A percentile compares a stretch with the other conserved stretches of the same genome.
Conservation (phyloP, 257 asterid genomes). For the Asclepias syriaca region DNA sequence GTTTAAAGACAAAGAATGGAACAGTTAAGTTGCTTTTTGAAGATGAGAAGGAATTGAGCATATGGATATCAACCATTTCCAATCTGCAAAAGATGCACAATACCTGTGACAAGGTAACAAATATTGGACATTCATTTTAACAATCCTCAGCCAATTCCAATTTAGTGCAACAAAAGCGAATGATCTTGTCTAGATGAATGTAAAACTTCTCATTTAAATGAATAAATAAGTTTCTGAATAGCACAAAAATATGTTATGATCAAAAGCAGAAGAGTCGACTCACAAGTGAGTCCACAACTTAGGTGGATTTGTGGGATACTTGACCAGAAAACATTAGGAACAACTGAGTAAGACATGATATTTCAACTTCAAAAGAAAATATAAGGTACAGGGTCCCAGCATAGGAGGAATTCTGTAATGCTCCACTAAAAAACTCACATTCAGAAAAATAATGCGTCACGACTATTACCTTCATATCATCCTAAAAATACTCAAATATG, state of each 20-base stretch:
- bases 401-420: not conserved
- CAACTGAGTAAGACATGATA: not conserved
- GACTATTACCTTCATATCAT: not conserved
- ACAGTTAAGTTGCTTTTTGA: slow-evolving; percentile 44
- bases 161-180: not conserved
- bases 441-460: not conserved
- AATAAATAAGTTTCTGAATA: not conserved
- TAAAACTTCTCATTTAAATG: not conserved
- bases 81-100: slow-evolving; percentile 36
- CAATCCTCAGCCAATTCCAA: not conserved
- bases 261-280: not conserved
- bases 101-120: slow-evolving; percentile 7
- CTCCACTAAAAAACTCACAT: not conserved
- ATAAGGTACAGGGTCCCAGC: too few relatives aligned
- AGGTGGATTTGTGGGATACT: not conserved
- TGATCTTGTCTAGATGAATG: not conserved
- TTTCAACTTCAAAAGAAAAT: not conserved
- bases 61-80: slow-evolving; percentile 52
- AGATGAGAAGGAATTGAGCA: slow-evolving; percentile 44
- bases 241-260: not conserved
- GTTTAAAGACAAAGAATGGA: slow-evolving; percentile 45
- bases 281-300: not conserved
- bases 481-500: slow-evolving; percentile 4
- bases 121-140: not conserved
- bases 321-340: not conserved